Evolutionary conservation across 164 flowering plant genomes (phyloP).

Genomic region (Amborella trichopoda): DNA sequence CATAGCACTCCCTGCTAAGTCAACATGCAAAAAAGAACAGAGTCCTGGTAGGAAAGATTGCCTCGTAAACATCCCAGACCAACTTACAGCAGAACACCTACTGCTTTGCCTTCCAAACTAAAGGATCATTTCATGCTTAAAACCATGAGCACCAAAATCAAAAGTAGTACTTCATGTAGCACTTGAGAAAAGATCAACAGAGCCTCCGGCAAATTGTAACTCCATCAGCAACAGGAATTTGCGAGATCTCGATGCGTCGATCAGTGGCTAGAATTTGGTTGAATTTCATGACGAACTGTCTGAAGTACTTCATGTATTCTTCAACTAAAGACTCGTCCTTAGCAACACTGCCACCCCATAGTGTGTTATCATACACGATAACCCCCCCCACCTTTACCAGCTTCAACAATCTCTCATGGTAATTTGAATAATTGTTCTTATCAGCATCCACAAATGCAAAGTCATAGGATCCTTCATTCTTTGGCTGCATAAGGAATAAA

Average conservation of each 20-base stretch:
- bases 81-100: no score
- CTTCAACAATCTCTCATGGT: conserved; percentile 12
- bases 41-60: no score
- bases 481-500: conserved; percentile 3
- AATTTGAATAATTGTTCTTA: conserved; percentile 10
- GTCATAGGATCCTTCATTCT: conserved; percentile 9
- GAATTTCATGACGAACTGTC: conserved; percentile 1
- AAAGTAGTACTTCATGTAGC: conserved; percentile 18
- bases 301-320: neutral
- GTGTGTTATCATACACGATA: conserved; percentile 16
- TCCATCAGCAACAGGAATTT: neutral
- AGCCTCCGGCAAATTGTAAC: neutral
- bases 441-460: conserved; percentile 15
- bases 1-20: no score
- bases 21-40: no score
- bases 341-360: conserved; percentile 11
- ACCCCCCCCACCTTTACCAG: conserved; percentile 16
- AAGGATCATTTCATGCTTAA: no score
- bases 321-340: neutral
- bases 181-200: neutral
- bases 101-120: no score
- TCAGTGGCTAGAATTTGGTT: conserved; percentile 12
- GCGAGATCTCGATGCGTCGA: conserved; percentile 11
- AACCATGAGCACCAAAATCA: no score
- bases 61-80: no score